Evolutionary conservation across 2,329 filamentous ascomycete genomes (phyloP), one percentile per base, ranked within the genome.

Genomic region (Hymenoscyphus albidus): DNA sequence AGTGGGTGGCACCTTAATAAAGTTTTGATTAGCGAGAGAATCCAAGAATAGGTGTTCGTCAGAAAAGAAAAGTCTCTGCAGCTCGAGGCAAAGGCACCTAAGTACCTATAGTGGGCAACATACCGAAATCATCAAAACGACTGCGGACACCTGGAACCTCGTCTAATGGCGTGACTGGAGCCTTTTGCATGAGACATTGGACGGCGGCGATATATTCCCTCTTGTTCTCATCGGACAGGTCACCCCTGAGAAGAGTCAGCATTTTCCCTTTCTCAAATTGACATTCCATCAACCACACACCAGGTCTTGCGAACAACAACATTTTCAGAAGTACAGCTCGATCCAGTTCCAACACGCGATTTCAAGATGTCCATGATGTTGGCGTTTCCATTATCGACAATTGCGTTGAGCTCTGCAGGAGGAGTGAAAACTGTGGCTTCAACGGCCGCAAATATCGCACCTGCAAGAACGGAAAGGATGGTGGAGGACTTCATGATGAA

Each of bases 131-230:
- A 56, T 56, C 54, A 32, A 35, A 56, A 56, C 76, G 70, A 40
- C 67, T 74, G 48, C 69, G 69, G 22, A 75, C 75, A 5, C 74
- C 75, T 10, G 74, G 72, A 14, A 73, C 70, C 14, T 69, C 69
- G 31, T 66, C 64, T 39, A 73, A 70, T 16, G 70, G 71, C 6
- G 58, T 60, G n/a, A 60, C 1, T 16, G 74, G 71, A 3, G 68
- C 69, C 42, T 70, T 71, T 16, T 64, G 65, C 61, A 71, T 70
- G 13, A 78, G 51, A 64, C 76, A 78, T 44, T 75, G 72, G 66
- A 78, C 72, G 14, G 76, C 76, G 59, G 72, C 64, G 54, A 73
- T 75, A 67, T 76, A 77, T 32, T 59, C 56, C 38, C 57, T 64
- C 3, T 63, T 44, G 10, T 60, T 39, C 1, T 44, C 31, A 7